Evolutionary conservation across 139 green algal species (phyloP).

Genomic region (Micractinium conductrix): DNA sequence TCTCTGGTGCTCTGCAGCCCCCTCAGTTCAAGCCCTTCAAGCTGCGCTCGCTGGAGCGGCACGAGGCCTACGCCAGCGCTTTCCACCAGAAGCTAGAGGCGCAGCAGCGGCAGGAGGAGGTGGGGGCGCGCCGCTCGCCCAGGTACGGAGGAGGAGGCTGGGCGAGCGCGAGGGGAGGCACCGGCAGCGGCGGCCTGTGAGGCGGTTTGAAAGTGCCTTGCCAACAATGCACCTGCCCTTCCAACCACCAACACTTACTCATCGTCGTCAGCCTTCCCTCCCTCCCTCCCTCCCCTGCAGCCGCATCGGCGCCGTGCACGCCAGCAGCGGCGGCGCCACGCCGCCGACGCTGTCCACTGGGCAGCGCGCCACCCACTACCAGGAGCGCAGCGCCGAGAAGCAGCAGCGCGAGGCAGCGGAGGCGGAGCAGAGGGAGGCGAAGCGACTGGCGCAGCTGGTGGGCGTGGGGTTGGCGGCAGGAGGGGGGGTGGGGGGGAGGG

Average conservation of each 20-base stretch:
- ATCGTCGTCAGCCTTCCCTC: background rate
- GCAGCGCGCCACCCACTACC: background rate
- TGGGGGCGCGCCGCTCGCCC: background rate
- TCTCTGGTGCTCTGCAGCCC: background rate
- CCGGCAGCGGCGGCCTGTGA: too few relatives aligned
- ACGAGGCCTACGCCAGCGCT: background rate
- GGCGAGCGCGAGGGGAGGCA: too few relatives aligned
- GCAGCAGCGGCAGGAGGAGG: background rate
- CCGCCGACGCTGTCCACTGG: background rate
- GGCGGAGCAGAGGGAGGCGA: background rate
- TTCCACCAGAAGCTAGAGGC: background rate
- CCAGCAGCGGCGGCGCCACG: background rate
- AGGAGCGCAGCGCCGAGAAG: background rate
- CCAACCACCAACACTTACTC: background rate
- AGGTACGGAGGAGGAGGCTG: background rate
- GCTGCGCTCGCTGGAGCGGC: background rate
- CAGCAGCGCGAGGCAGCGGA: background rate
- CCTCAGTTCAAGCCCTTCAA: background rate
- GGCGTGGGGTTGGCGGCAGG: background rate
- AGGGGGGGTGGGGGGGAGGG: background rate
- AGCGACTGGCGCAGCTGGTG: conserved; percentile 15
- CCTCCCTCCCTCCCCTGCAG: background rate
- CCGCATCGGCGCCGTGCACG: background rate
- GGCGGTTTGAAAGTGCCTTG: background rate
- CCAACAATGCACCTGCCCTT: too few relatives aligned